Base-by-base conservation (phyloP, 345 rosid genomes). In the Citrus reticulata region DNA sequence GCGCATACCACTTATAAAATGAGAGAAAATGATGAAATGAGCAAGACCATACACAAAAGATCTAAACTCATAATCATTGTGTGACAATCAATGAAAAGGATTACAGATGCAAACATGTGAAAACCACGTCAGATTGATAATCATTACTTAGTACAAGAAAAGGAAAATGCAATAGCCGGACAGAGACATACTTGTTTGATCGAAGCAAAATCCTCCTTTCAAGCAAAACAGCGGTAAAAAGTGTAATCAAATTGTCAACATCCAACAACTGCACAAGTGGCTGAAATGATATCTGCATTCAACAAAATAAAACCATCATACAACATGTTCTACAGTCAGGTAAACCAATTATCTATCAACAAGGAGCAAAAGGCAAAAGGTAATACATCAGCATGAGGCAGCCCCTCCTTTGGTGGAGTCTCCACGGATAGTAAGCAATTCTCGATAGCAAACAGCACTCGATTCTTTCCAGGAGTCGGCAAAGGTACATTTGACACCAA, bases 211-310 rank as follows among this genome's bases (percentile, higher is more conserved):
- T 83, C 83, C 98, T 89, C 87, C 99, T 88, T 84, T 97, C 98
- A 82, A 94, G 91, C 84, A 97, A 84, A 54, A 97, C 99, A 59
- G 98, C 90, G 40, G 97, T 93, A 79, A 94, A 94, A 74, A 94
- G 90, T 87, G 85, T 88, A 83, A 92, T 92, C 78, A 97, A 85
- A 87, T 97, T 97, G 91, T 97, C 95, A 60, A 93, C 93, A 86
- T 94, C 96, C 92, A 97, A 86, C 87, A 97, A 94, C 70, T 94
- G 99, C 70, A 97, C 90, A 77, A 97, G 90, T 29, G 98, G 98
- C 84, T 93, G 98, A 88, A 97, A 95, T 34, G 97, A 93, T 79
- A 97, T 89, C 98, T 97, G 92, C 95, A 96, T 59, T 72, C 62
- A 22, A 66, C 5, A 16, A 79, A 72, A 69, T 49, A 76, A 65